Conservation (phyloP, 78 protist species). For the Dictyostelium brefeldianum region DNA sequence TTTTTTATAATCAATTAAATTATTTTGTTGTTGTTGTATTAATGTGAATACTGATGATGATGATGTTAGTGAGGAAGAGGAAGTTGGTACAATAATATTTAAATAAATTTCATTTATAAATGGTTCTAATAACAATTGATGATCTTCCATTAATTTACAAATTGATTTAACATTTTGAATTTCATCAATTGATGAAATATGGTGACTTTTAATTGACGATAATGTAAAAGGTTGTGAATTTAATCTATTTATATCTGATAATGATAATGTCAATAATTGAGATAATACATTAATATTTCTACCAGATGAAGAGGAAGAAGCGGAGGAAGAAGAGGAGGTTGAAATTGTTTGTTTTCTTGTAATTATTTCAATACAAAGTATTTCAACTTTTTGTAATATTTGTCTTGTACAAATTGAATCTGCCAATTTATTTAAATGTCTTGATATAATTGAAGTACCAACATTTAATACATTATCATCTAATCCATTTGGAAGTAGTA, state of each 20-base stretch:
- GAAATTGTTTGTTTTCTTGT: constrained; percentile 50
- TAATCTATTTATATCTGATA: constrained; percentile 20
- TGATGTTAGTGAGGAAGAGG: background rate
- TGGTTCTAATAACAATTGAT: background rate
- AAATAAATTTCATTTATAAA: background rate
- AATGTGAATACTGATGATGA: background rate
- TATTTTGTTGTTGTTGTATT: background rate
- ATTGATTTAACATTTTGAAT: background rate
- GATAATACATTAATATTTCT: background rate
- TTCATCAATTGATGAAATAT: background rate
- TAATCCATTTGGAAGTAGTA: constrained; percentile 34
- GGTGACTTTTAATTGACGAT: background rate
- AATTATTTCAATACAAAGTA: constrained; percentile 42
- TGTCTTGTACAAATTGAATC: constrained; percentile 17
- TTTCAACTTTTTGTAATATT: constrained; percentile 34
- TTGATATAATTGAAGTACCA: constrained; percentile 37
- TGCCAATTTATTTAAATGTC: background rate
- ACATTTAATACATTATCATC: constrained; percentile 54
- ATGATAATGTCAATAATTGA: constrained; percentile 40
- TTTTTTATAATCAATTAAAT: background rate
- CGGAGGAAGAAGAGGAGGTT: background rate
- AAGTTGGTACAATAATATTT: background rate
- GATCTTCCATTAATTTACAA: constrained; percentile 6
- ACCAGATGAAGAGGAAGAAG: background rate
- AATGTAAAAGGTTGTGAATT: constrained; percentile 15